Conservation (phyloP, 2,329 filamentous ascomycete species). For the Trichoderma sp. region DNA sequence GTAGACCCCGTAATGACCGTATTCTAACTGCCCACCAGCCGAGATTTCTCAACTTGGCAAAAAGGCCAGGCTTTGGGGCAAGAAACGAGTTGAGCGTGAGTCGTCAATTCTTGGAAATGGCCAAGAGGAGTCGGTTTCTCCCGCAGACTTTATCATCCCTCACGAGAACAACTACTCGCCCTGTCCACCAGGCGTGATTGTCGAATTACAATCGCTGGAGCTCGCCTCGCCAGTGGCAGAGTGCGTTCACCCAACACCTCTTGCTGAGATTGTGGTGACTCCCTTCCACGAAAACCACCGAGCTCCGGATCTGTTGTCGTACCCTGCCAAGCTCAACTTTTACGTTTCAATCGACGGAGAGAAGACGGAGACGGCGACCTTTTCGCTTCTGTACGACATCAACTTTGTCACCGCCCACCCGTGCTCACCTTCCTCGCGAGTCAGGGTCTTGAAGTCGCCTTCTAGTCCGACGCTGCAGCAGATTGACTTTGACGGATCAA, state of each 20-base stretch:
- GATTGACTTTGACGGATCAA: constrained; percentile 49
- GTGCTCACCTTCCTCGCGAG: constrained; percentile 56
- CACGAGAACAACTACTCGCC: constrained; percentile 53
- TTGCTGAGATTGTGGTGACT: constrained; percentile 40
- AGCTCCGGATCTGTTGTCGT: constrained; percentile 34
- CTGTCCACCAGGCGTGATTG: constrained; percentile 45
- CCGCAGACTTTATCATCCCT: constrained; percentile 62
- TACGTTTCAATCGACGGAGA: constrained; percentile 39
- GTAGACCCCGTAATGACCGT: not conserved
- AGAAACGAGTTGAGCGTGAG: constrained; percentile 56
- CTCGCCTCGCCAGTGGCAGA: constrained; percentile 43
- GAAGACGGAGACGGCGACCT: constrained; percentile 41
- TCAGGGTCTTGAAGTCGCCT: constrained; percentile 57
- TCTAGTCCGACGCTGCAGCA: constrained; percentile 59
- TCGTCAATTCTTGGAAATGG: constrained; percentile 59
- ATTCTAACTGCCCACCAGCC: constrained; percentile 34
- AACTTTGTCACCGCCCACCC: constrained; percentile 66
- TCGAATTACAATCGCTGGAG: constrained; percentile 51
- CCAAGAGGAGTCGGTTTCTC: constrained; percentile 52
- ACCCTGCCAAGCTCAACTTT: constrained; percentile 38
- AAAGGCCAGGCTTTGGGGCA: constrained; percentile 60
- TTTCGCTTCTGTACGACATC: constrained; percentile 55
- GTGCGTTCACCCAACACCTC: constrained; percentile 45
- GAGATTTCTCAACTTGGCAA: constrained; percentile 49
- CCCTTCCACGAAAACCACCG: constrained; percentile 37